A percentile compares a stretch with the other conserved stretches of the same genome.
These are phyloP conservation scores for Brasilioporus rufonigricans DNA, from an alignment of 768 basidiomycete species.

Conservation along the genomic window DNA sequence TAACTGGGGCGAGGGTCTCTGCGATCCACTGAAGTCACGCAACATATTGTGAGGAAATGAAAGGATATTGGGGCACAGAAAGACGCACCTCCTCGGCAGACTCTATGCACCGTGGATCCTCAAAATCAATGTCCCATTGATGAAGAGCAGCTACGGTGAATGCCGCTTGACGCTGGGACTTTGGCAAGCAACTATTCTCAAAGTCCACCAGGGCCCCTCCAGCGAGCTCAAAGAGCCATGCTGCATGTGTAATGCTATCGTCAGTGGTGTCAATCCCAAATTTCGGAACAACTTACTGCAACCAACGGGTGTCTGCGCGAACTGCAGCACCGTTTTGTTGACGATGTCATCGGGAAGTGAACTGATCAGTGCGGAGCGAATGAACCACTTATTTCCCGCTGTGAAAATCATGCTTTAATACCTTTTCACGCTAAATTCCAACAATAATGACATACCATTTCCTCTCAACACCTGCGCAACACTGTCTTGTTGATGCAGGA, in stretches of 20 bases:
- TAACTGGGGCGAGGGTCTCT: constrained; percentile 65
- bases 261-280: neutral
- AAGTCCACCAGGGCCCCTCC: constrained; percentile 77
- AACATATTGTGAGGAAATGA: constrained; percentile 11
- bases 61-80: neutral
- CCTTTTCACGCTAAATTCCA: neutral
- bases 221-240: constrained; percentile 91
- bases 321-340: constrained; percentile 77
- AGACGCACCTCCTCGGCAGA: constrained; percentile 74
- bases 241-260: constrained; percentile 35
- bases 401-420: constrained; percentile 2
- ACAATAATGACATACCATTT: constrained; percentile 50
- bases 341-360: constrained; percentile 85
- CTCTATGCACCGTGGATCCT: constrained; percentile 76
- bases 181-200: constrained; percentile 72
- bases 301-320: constrained; percentile 81
- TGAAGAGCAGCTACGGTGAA: constrained; percentile 90
- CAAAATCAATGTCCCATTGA: constrained; percentile 85
- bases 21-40: constrained; percentile 64
- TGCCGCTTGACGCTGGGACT: constrained; percentile 71
- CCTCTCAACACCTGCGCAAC: constrained; percentile 87
- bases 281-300: constrained; percentile 64
- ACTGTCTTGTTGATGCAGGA: constrained; percentile 87
- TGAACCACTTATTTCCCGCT: constrained; percentile 89
- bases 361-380: constrained; percentile 81